Evolutionary conservation across 345 rosid species (phyloP).

Genomic region (Lumnitzera littorea): DNA sequence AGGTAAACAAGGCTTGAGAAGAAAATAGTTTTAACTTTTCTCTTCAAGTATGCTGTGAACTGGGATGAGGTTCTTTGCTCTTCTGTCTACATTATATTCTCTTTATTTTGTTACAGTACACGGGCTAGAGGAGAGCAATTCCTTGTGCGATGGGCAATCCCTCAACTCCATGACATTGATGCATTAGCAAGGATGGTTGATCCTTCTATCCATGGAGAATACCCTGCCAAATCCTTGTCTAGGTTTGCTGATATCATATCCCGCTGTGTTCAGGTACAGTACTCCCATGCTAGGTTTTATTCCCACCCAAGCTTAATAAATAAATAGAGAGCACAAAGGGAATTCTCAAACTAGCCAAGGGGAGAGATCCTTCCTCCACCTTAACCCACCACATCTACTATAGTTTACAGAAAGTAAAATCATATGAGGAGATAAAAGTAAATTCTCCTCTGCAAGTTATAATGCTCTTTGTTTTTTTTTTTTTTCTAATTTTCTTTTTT

Average conservation of each 20-base stretch:
- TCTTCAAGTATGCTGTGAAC: background rate
- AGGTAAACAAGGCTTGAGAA: slow-evolving; percentile 32
- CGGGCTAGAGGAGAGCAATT: slow-evolving; percentile 78
- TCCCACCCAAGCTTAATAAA: no score
- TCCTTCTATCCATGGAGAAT: slow-evolving; percentile 69
- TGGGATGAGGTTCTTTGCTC: background rate
- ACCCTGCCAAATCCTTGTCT: slow-evolving; percentile 83
- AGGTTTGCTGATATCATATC: slow-evolving; percentile 88
- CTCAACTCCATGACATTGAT: slow-evolving; percentile 90
- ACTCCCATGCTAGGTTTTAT: no score
- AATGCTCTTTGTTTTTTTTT: background rate
- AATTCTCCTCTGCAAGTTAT: background rate
- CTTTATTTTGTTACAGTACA: slow-evolving; percentile 30
- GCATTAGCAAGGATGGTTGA: slow-evolving; percentile 96
- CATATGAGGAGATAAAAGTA: background rate
- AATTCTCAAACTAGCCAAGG: no score
- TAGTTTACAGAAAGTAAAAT: no score
- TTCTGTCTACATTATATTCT: background rate
- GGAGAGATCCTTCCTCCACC: no score
- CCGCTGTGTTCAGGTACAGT: slow-evolving; percentile 84
- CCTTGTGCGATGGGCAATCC: slow-evolving; percentile 95
- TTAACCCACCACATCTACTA: no score
- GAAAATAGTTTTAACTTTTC: background rate
- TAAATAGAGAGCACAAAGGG: no score
- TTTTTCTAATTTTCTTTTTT: background rate